Evolutionary conservation across 1,284 basidiomycete genomes (phyloP), one percentile per base, ranked within the genome.

Genomic region (Sporisorium exsertum): DNA sequence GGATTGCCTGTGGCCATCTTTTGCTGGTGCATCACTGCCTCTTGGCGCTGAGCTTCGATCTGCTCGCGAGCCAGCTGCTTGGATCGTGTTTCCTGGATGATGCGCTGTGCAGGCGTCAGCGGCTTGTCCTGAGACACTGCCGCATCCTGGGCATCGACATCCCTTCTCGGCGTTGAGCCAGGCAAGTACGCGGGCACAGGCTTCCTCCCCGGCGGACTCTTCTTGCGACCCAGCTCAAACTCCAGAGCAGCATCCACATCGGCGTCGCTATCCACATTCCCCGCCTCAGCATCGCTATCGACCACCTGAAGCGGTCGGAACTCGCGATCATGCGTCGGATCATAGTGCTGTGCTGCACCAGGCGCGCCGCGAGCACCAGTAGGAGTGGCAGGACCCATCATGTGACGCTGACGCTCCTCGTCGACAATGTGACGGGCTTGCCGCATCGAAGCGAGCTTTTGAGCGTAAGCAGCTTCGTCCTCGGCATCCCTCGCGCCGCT

Each of bases 361-460:
- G 40, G 46, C 18, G 53, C 20, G 7, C 33, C 51, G 1, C 37
- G 27, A 9, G 32, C 42, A 9, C 61, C 56, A n/a, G 51, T 58
- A 5, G 55, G 60, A 13, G 66, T 66, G 1, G 22, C 57, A 1
- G 65, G 61, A 8, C 43, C 57, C 52, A 69, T 58, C 35, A 81
- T 80, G 35, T 62, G 47, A 16, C 64, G 33, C 46, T 69, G 61
- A 10, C 80, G 64, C 60, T 84, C 82, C 37, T 70, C 57, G 42
- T 84, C 83, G 52, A 84, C 78, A 46, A 84, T 81, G n/a, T 66
- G 61, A 13, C 72, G 67, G 9, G 83, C 83, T 50, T 80, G 78
- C 1, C 77, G 65, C 70, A 78, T 75, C 5, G 79, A 78, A 6
- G 69, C 59, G 26, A 80, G 68, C 64, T 82, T 81, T 49, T 72